Evolutionary conservation across 768 basidiomycete species (phyloP).

Genomic region (Xerocomus brunneocitrinus): DNA sequence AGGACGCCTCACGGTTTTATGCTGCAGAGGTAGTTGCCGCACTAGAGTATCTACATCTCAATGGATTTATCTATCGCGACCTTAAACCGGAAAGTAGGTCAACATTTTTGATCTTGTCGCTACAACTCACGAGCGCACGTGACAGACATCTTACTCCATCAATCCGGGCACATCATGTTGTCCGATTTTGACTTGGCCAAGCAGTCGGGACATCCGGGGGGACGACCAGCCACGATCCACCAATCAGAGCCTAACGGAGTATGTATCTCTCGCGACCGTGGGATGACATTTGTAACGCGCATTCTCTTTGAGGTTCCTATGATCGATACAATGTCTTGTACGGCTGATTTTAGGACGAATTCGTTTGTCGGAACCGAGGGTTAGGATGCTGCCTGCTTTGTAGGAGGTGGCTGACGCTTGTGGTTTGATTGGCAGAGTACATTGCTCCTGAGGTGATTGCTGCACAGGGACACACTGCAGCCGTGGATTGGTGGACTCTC

Average conservation of each 20-base stretch:
- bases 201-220: constrained; percentile 82
- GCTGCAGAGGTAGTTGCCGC: constrained; percentile 98
- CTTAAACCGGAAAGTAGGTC: constrained; percentile 97
- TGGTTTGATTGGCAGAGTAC: constrained; percentile 63
- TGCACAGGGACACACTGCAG: constrained; percentile 93
- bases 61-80: constrained; percentile 99
- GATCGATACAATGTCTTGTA: constrained; percentile 96
- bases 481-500: constrained; percentile 99
- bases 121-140: constrained; percentile 1
- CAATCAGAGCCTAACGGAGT: constrained; percentile 86
- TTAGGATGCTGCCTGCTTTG: constrained; percentile 33
- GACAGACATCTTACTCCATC: constrained; percentile 92
- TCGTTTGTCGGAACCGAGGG: constrained; percentile 99
- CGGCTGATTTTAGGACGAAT: constrained; percentile 96
- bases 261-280: constrained; percentile 27
- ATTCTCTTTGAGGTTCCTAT: constrained; percentile 62
- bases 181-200: constrained; percentile 99
- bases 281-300: constrained; percentile 4
- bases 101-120: constrained; percentile 7
- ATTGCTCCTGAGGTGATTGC: constrained; percentile 99
- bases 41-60: constrained; percentile 96
- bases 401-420: constrained; percentile 14
- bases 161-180: constrained; percentile 98
- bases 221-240: constrained; percentile 83
- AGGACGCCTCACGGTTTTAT: constrained; percentile 95